phyloP scores from a whole-genome alignment of 2,329 filamentous ascomycete species.

The Lachnellula suecica region DNA sequence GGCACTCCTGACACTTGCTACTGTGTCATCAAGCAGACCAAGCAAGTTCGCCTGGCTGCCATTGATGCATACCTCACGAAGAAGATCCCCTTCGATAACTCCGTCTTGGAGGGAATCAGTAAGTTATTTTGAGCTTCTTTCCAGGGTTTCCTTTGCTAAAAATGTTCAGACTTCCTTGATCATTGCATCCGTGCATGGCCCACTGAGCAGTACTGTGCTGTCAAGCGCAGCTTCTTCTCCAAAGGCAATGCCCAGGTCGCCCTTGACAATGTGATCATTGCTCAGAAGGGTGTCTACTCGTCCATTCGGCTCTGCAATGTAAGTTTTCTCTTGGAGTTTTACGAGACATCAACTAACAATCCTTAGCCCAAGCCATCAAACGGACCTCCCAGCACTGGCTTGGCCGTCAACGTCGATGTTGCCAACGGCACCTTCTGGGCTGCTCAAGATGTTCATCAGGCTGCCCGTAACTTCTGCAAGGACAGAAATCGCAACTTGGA shows the following conservation, averaged over 20 bases:
- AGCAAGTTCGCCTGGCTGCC: constrained; percentile 64
- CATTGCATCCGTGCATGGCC: constrained; percentile 84
- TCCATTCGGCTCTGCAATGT: constrained; percentile 75
- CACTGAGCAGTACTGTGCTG: constrained; percentile 61
- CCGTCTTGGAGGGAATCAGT: constrained; percentile 77
- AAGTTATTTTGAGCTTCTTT: constrained; percentile 30
- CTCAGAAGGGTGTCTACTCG: constrained; percentile 86
- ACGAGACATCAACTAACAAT: constrained; percentile 8
- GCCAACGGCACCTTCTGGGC: constrained; percentile 90
- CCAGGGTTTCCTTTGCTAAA: constrained; percentile 1
- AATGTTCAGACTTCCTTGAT: constrained; percentile 70
- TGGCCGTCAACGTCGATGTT: constrained; percentile 87
- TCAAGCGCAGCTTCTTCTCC: constrained; percentile 82
- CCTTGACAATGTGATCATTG: constrained; percentile 69
- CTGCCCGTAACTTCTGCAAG: constrained; percentile 33
- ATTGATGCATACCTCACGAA: constrained; percentile 67
- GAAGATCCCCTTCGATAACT: constrained; percentile 58
- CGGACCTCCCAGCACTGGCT: constrained; percentile 46
- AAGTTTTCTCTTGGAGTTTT: constrained; percentile 17
- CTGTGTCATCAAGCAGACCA: constrained; percentile 63
- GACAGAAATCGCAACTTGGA: constrained; percentile 23
- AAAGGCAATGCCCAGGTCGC: constrained; percentile 19
- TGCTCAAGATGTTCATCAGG: constrained; percentile 35
- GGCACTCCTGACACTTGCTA: constrained; percentile 47
- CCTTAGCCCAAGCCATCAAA: constrained; percentile 19